These are phyloP conservation scores for Kwoniella heveanensis DNA, from an alignment of 768 basidiomycete genomes.

Conservation along the genomic window DNA sequence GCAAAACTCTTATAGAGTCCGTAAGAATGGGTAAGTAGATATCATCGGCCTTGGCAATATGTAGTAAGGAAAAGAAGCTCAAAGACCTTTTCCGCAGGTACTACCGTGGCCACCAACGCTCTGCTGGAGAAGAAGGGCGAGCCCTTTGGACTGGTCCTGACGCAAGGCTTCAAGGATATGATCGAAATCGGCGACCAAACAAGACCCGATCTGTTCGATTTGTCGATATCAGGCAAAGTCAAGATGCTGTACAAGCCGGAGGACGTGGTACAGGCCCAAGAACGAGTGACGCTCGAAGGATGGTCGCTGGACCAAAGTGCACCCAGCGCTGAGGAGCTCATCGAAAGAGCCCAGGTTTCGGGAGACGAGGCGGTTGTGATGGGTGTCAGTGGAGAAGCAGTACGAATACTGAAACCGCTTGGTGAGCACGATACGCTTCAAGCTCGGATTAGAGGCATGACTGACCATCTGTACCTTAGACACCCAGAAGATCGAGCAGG, in stretches of 20 bases:
- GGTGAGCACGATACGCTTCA: slow-evolving; percentile 58
- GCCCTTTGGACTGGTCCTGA: slow-evolving; percentile 39
- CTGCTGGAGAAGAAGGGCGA: slow-evolving; percentile 43
- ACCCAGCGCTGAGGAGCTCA: slow-evolving; percentile 28
- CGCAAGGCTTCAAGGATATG: slow-evolving; percentile 43
- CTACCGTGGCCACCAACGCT: slow-evolving; percentile 46
- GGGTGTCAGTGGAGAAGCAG: slow-evolving; percentile 67
- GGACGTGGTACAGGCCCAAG: slow-evolving; percentile 59
- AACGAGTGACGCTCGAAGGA: slow-evolving; percentile 44
- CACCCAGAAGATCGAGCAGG: slow-evolving; percentile 58
- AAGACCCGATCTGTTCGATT: slow-evolving; percentile 69
- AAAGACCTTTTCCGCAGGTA: slow-evolving; percentile 31
- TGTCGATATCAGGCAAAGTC: slow-evolving; percentile 66
- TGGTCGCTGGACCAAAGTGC: slow-evolving; percentile 31
- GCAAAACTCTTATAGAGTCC: slow-evolving; percentile 28
- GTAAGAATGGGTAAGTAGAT: slow-evolving; percentile 9
- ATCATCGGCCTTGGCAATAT: slow-evolving; percentile 29
- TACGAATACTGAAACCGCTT: slow-evolving; percentile 60
- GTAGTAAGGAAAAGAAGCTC: slow-evolving; percentile 20
- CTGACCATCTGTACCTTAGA: slow-evolving; percentile 7
- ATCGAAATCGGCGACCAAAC: slow-evolving; percentile 45
- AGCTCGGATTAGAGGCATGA: not conserved
- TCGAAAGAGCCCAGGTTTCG: slow-evolving; percentile 9
- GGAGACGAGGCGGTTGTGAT: slow-evolving; percentile 42
- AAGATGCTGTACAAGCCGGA: slow-evolving; percentile 57